Conservation (phyloP, 805 yeast genomes). For the Wickerhamomyces ciferrii region DNA sequence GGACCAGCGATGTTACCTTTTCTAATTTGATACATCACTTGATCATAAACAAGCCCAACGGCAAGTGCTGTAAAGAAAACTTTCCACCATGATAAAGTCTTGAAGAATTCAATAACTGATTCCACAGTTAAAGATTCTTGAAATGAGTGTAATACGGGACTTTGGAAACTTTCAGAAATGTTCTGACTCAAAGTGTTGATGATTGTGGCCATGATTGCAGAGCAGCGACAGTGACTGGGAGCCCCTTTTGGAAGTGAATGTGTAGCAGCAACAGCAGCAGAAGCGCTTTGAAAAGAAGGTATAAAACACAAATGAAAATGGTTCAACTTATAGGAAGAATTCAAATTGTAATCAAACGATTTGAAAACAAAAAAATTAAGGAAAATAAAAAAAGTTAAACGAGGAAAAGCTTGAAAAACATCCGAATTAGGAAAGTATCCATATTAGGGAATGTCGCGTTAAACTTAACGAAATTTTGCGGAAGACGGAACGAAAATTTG, state of each 20-base stretch:
- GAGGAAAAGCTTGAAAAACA: not conserved
- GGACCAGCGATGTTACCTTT: constrained; percentile 95
- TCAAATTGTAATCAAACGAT: not conserved
- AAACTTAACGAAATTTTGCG: not conserved
- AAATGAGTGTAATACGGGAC: constrained; percentile 3
- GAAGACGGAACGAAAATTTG: not conserved
- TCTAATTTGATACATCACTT: constrained; percentile 66
- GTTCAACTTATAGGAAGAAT: not conserved
- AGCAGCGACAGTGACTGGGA: not conserved
- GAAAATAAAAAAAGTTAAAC: not conserved
- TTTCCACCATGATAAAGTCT: constrained; percentile 48
- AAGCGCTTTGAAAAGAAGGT: not conserved
- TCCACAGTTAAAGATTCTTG: constrained; percentile 4
- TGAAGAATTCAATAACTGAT: constrained; percentile 10
- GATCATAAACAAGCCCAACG: constrained; percentile 58
- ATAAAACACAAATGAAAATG: not conserved
- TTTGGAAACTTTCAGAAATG: constrained; percentile 8
- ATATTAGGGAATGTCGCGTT: not conserved
- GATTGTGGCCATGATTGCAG: constrained; percentile 14
- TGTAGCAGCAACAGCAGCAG: not conserved
- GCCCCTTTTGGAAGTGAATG: not conserved
- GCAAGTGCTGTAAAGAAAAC: constrained; percentile 40
- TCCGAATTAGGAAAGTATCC: not conserved
- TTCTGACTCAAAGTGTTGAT: constrained; percentile 14
- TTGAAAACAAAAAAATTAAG: not conserved